Evolutionary conservation across 257 asterid species (phyloP).

Genomic region (Gynochthodes officinalis): DNA sequence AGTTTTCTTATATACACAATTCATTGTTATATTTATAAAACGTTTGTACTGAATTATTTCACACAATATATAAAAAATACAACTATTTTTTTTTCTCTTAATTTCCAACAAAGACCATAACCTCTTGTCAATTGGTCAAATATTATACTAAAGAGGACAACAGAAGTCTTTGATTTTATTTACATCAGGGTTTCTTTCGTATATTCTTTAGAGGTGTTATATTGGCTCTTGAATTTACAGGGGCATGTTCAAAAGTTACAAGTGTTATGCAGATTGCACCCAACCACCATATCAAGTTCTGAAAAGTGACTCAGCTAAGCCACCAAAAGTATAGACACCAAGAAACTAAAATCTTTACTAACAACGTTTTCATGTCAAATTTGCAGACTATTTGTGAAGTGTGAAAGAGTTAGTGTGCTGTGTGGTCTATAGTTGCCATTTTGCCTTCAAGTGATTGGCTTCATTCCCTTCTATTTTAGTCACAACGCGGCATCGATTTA

Average conservation of each 20-base stretch:
- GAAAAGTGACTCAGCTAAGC: neutral
- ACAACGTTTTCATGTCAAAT: neutral
- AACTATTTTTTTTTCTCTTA: no score
- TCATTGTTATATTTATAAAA: no score
- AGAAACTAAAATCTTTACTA: neutral
- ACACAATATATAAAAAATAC: no score
- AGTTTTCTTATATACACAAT: no score
- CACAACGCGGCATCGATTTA: no score
- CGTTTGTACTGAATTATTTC: no score
- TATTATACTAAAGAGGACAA: neutral
- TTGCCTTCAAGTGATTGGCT: neutral
- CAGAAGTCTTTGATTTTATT: no score
- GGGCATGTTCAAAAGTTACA: neutral
- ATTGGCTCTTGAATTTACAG: neutral
- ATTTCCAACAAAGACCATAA: neutral
- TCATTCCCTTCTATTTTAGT: no score
- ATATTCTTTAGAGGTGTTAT: no score
- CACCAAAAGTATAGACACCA: neutral
- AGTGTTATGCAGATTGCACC: neutral
- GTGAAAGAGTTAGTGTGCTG: neutral
- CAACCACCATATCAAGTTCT: conserved; percentile 7
- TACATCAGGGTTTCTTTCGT: no score
- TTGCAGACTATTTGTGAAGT: neutral
- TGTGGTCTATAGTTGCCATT: neutral
- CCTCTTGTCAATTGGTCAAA: conserved; percentile 1